Conservation (phyloP, 2,329 filamentous ascomycete species). For the Domatiomyces catenatus region DNA sequence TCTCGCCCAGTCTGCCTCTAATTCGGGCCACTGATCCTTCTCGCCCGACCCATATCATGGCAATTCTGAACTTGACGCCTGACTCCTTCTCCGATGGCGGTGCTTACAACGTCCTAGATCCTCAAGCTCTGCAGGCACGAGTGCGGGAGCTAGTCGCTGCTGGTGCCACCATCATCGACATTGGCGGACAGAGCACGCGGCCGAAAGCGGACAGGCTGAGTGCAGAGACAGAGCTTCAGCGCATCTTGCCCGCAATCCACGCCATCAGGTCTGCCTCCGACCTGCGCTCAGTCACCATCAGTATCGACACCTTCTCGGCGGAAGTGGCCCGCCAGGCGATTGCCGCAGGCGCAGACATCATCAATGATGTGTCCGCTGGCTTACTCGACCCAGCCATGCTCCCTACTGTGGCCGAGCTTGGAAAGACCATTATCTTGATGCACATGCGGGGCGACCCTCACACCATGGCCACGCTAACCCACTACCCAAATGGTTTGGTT, state of each 20-base stretch:
- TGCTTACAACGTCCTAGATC: slow-evolving; percentile 36
- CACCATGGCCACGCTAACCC: slow-evolving; percentile 57
- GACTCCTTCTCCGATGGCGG: slow-evolving; percentile 96
- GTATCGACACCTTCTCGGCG: slow-evolving; percentile 85
- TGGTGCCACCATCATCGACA: slow-evolving; percentile 73
- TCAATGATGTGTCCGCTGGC: slow-evolving; percentile 89
- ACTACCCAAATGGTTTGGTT: slow-evolving; percentile 56
- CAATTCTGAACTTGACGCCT: slow-evolving; percentile 83
- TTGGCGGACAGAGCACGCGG: slow-evolving; percentile 86
- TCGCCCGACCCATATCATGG: slow-evolving; percentile 68
- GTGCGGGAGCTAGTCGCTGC: slow-evolving; percentile 46
- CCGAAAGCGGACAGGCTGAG: slow-evolving; percentile 57
- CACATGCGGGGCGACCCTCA: slow-evolving; percentile 81
- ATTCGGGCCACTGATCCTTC: slow-evolving; percentile 42
- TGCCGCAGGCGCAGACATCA: slow-evolving; percentile 67
- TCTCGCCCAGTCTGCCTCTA: slow-evolving; percentile 29
- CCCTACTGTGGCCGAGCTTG: slow-evolving; percentile 56
- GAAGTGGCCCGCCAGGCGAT: slow-evolving; percentile 64
- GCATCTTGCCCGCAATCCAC: slow-evolving; percentile 64
- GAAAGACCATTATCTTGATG: slow-evolving; percentile 72
- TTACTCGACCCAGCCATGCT: slow-evolving; percentile 69
- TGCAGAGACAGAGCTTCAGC: slow-evolving; percentile 56
- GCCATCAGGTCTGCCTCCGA: slow-evolving; percentile 49
- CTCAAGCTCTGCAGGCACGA: slow-evolving; percentile 38
- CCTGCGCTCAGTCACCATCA: slow-evolving; percentile 52